Evolutionary conservation across 345 rosid species (phyloP).

Genomic region (Populus ilicifolia): DNA sequence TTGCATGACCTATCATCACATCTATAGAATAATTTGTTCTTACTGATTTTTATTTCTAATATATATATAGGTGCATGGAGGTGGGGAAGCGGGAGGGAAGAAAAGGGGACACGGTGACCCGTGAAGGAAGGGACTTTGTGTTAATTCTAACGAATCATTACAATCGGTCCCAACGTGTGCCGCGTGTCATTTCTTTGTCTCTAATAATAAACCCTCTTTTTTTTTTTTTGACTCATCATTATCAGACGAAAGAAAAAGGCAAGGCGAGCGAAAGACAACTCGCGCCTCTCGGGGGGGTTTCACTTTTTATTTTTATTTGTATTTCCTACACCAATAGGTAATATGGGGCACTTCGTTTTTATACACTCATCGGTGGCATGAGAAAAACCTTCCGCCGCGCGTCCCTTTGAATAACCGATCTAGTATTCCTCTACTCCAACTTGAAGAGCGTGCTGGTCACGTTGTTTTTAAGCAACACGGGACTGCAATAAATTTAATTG

Average conservation of each 20-base stretch:
- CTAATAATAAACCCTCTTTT: background rate
- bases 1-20: too few species aligned
- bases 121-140: background rate
- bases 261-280: conserved; percentile 15
- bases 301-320: background rate
- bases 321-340: background rate
- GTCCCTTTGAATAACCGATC: background rate
- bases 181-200: conserved; percentile 20
- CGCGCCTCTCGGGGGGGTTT: conserved; percentile 22
- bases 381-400: background rate
- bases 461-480: background rate
- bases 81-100: conserved; percentile 29
- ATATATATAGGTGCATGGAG: background rate
- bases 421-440: background rate
- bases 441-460: background rate
- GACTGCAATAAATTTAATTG: too few species aligned
- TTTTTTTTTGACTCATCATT: conserved; percentile 17
- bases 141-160: conserved; percentile 17
- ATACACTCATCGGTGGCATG: background rate
- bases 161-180: conserved; percentile 22
- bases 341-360: background rate
- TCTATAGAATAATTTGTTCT: too few species aligned
- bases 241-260: background rate
- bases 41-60: too few species aligned
- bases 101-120: conserved; percentile 19